A percentile compares a stretch with the other conserved stretches of the same genome.
Conservation (phyloP, 148 eudicot species). For the Rhododendron williamsianum region DNA sequence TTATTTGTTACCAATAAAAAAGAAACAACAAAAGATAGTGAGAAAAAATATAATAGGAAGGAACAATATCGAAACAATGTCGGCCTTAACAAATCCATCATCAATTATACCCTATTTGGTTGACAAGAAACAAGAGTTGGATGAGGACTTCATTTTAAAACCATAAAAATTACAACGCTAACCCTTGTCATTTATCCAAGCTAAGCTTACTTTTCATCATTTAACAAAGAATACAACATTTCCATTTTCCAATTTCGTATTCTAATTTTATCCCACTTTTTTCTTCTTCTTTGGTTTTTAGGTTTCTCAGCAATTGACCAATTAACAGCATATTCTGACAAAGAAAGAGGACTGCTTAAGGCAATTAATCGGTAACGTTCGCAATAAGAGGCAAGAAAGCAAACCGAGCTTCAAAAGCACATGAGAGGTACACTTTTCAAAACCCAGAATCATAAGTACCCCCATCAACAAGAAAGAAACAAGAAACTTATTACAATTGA, state of each 20-base stretch:
- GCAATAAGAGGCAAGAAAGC: background rate
- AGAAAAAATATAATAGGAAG: background rate
- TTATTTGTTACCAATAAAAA: too few relatives aligned
- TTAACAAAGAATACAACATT: background rate
- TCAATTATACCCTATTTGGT: background rate
- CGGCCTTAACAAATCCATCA: background rate
- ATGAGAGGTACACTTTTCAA: background rate
- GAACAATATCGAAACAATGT: background rate
- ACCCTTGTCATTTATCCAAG: background rate
- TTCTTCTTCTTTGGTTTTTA: background rate
- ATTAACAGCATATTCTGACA: background rate
- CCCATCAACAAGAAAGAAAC: background rate
- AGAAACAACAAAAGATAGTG: slow-evolving; percentile 9
- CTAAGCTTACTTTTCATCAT: background rate
- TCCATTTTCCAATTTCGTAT: background rate
- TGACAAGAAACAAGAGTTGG: slow-evolving; percentile 2
- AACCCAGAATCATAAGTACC: background rate
- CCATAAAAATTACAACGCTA: background rate
- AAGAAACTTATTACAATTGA: background rate
- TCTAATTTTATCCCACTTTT: background rate
- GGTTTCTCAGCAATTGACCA: background rate
- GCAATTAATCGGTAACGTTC: background rate
- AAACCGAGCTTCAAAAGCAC: background rate
- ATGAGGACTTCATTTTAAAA: background rate
- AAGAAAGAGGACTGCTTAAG: background rate